Base-by-base conservation (phyloP, 352 stramenopile genomes). In the Thalassiosira ordinaria region DNA sequence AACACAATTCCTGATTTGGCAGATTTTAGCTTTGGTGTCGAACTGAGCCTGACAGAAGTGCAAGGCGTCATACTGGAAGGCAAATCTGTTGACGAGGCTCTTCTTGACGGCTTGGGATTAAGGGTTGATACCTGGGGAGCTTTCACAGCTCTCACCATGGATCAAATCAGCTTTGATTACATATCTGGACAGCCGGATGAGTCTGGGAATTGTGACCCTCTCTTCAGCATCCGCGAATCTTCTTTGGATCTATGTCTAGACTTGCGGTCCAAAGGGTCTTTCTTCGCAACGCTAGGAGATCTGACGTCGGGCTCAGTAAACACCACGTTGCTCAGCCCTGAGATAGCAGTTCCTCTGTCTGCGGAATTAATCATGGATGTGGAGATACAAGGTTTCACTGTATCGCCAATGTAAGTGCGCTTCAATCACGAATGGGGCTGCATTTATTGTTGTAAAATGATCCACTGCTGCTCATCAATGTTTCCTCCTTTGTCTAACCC, bases 341-440 rank as follows among this genome's bases (percentile, higher is more conserved):
- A 64, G 6, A 35, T 83, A 4, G 27, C 13, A 11, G 35, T 80
- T 22, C 70, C 75, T 37, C 20, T 83, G 33, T 60, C 27, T 18
- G 26, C 68, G 11, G 68, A 83, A 57, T n/a, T 83, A 31, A 63
- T 39, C 18, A 61, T 83, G 31, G 68, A 80, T 41, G 18, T 83
- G 0, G 14, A 57, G 46, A 65, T 82, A 11, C 33, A 5, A 41
- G 37, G 52, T 41, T 24, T 72, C n/a, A 53, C 22, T 16, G 22
- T 70, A 27, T 71, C 53, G 27, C 73, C 73, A 46, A 81, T 76
- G 14, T 60, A 59, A 49, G 67, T 59, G 16, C n/a, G n/a, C n/a
- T n/a, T n/a, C n/a, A n/a, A n/a, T n/a, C n/a, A n/a, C n/a, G n/a
- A n/a, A n/a, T n/a, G n/a, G n/a, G n/a, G n/a, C n/a, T n/a, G n/a